These are phyloP conservation scores for Persicaria tinctoria DNA, from an alignment of 148 eudicot species.

Conservation along the genomic window DNA sequence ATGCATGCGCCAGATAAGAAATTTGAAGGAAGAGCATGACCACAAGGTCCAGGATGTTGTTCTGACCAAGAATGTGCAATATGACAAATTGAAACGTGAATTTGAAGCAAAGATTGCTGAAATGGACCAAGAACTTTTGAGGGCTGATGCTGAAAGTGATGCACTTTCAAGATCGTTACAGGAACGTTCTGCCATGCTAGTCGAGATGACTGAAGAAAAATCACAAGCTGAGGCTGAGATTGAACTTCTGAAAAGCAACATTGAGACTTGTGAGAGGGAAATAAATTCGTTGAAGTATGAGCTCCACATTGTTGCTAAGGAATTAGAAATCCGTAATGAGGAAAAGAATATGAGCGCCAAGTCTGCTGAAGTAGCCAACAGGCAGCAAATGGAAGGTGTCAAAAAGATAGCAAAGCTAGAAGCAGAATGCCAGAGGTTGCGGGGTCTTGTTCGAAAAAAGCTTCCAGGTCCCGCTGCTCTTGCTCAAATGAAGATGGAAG, in stretches of 20 bases:
- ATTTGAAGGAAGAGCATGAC: slow-evolving; percentile 85
- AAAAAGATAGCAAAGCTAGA: slow-evolving; percentile 88
- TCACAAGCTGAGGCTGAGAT: slow-evolving; percentile 85
- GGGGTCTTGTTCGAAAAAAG: slow-evolving; percentile 91
- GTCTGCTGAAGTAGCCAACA: slow-evolving; percentile 81
- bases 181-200: slow-evolving; percentile 79
- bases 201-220: slow-evolving; percentile 71
- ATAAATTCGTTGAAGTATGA: slow-evolving; percentile 86
- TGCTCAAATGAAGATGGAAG: slow-evolving; percentile 97
- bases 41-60: slow-evolving; percentile 59
- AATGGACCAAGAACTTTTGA: slow-evolving; percentile 66
- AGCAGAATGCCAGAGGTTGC: slow-evolving; percentile 87
- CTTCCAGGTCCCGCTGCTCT: slow-evolving; percentile 98
- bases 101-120: slow-evolving; percentile 51
- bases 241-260: slow-evolving; percentile 56
- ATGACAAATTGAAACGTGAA: slow-evolving; percentile 63
- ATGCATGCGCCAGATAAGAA: slow-evolving; percentile 89
- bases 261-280: slow-evolving; percentile 80
- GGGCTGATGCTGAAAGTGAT: slow-evolving; percentile 70
- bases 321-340: slow-evolving; percentile 85
- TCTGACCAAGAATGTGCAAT: slow-evolving; percentile 53
- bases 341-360: slow-evolving; percentile 87
- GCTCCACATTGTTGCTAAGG: slow-evolving; percentile 64
- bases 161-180: slow-evolving; percentile 83
- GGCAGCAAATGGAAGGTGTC: slow-evolving; percentile 78